phyloP scores from a whole-genome alignment of 257 asterid species.

The Leonotis leonurus region DNA sequence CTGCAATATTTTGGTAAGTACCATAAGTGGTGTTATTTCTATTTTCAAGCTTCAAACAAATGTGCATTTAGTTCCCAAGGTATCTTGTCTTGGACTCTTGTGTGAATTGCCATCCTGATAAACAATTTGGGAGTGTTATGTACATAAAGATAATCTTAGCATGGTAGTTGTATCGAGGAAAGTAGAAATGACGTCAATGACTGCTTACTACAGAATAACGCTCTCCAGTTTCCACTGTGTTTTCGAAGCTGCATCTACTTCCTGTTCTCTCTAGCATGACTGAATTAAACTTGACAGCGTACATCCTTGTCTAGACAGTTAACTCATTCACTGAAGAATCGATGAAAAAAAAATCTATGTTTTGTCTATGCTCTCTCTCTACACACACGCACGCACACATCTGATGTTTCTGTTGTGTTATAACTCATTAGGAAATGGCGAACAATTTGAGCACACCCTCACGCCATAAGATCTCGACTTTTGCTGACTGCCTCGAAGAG shows the following conservation, averaged over 20 bases:
- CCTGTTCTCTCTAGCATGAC: too few relatives aligned
- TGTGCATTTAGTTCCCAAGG: not conserved
- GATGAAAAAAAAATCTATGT: not conserved
- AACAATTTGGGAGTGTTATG: not conserved
- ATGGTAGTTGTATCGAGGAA: not conserved
- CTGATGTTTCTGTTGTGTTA: constrained; percentile 2
- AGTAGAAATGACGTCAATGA: too few relatives aligned
- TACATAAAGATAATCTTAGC: not conserved
- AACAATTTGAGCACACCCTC: constrained; percentile 36
- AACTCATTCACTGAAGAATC: too few relatives aligned
- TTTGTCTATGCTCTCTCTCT: not conserved
- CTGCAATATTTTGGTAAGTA: constrained; percentile 74
- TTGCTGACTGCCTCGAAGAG: constrained; percentile 53
- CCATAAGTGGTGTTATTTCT: constrained; percentile 24
- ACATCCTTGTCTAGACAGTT: too few relatives aligned
- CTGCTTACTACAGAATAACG: too few relatives aligned
- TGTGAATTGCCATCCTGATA: not conserved
- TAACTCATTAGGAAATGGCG: constrained; percentile 46
- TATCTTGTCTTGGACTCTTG: not conserved
- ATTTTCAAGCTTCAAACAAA: constrained; percentile 1
- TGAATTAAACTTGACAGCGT: too few relatives aligned
- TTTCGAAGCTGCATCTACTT: too few relatives aligned
- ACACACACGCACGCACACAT: too few relatives aligned
- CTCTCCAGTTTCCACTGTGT: too few relatives aligned
- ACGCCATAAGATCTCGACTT: constrained; percentile 47